Base-by-base conservation (phyloP, 805 yeast genomes). In the Pichia sporocuriosa region DNA sequence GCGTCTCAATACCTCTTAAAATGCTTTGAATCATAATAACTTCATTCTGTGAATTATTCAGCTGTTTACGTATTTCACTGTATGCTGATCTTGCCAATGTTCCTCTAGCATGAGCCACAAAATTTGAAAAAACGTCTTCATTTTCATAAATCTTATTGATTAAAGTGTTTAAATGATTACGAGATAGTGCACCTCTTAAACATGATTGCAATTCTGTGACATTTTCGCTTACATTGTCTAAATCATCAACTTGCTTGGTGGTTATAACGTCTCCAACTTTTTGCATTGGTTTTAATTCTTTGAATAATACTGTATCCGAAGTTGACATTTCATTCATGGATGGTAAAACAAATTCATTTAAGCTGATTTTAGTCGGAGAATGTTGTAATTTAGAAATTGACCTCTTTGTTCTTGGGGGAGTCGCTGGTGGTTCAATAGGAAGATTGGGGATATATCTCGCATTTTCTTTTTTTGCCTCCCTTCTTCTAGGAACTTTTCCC, bases 131-230 rank as follows among this genome's bases (percentile, higher is more conserved):
- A 4, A 43, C 46, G 0, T 48, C 39, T 43, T 69, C 76, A 44
- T 68, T 68, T 28, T 60, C 56, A 42, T 68, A 52, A 29, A 74
- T 59, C 1, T 68, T 61, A 26, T 70, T 62, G 51, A 73, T 56
- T 2, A 69, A 67, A 34, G 54, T 58, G 46, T 70, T 70, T 32
- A 73, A 54, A 29, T 58, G 59, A 4, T 66, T 62, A 41, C 95
- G 69, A 42, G 73, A 64, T 33, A 76, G 66, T 0, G 84, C 77
- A 19, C 90, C 94, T 49, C 85, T 67, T 13, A 82, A 70, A 22
- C 76, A 59, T 0, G 93, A 75, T 57, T 88, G 96, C 15, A 88
- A 62, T 42, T 62, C 65, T 19, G 49, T 40, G 23, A 59, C 22
- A 3, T 26, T 24, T 17, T 39, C 41, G 6, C 4, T 13, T 5